Base-by-base conservation (phyloP, 2,329 filamentous ascomycete genomes). In the Colletotrichum lindemuthianum region DNA sequence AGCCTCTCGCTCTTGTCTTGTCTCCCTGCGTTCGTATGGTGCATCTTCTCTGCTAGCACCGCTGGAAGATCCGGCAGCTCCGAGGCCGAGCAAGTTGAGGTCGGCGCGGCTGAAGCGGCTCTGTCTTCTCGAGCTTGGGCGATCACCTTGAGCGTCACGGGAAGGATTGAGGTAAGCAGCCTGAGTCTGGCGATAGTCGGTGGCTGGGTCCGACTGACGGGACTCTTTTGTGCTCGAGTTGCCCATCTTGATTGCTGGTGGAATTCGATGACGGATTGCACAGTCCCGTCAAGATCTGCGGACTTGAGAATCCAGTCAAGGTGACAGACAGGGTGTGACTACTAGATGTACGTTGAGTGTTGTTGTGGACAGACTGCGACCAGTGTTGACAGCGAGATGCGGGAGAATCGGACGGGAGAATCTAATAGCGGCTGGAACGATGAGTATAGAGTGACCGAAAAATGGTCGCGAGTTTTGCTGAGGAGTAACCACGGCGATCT, bases 1-100 rank as follows among this genome's bases (percentile, higher is more conserved):
- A 16, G 93, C 93, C 75, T 99, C 96, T 45, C 93, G 87, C 78
- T 98, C 96, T 70, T 95, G 92, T 74, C 90, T 94, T 8, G 93
- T 97, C 79, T 98, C 95, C 63, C 92, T 87, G 63, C 93, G 90
- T 68, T 87, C 84, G 61, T 85, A 84, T 0, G 83, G 82, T 6
- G 71, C 79, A 72, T 84, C 73, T 59, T 73, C 68, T 69, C 78
- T 68, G 68, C 74, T 68, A 70, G 79, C 70, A 72, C 79, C 70
- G 15, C 76, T 74, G 3, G 80, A 77, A 15, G 74, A 75, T 33
- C 67, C 65, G 36, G 76, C 70, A 34, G 79, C 70, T 9, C 76
- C 70, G 8, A 86, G 69, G 16, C 80, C 81, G 34, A 87, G 75
- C 10, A 84, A 73, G 33, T 77, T 76, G 13, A 87, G 71, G 43